Conservation (phyloP, 2,329 filamentous ascomycete species). For the Chaetomiaceae sp. region DNA sequence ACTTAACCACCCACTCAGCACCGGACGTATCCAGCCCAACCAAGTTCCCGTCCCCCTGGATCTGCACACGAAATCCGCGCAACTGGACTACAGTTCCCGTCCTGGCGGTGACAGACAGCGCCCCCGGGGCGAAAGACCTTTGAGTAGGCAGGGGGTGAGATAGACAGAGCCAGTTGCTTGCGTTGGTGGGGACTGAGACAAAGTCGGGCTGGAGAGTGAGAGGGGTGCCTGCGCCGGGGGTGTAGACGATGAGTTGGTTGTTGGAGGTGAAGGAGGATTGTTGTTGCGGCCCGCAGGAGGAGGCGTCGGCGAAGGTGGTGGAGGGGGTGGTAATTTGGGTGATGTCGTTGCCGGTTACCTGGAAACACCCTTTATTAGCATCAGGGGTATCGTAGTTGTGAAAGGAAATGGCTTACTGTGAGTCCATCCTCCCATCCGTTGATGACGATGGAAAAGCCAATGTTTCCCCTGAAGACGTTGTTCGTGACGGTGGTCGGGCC, state of each 20-base stretch:
- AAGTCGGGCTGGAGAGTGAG: conserved; percentile 1
- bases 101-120: background rate
- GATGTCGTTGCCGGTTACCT: conserved; percentile 1
- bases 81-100: background rate
- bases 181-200: background rate
- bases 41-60: background rate
- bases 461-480: conserved; percentile 1
- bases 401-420: background rate
- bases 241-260: background rate
- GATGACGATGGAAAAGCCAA: conserved; percentile 1
- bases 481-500: background rate
- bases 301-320: background rate
- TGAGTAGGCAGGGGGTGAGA: background rate
- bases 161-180: background rate
- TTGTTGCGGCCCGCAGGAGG: background rate
- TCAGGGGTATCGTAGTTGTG: no score
- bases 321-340: background rate
- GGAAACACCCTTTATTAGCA: no score
- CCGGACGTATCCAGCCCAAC: background rate
- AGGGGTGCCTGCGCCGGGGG: background rate
- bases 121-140: background rate
- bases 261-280: background rate
- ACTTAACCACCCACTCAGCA: background rate
- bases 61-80: background rate
- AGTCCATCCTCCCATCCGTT: background rate